A percentile compares a stretch with the other conserved stretches of the same genome.
Evolutionary conservation across 2,329 filamentous ascomycete genomes (phyloP).

Genomic region (Pyrenophora seminiperda): DNA sequence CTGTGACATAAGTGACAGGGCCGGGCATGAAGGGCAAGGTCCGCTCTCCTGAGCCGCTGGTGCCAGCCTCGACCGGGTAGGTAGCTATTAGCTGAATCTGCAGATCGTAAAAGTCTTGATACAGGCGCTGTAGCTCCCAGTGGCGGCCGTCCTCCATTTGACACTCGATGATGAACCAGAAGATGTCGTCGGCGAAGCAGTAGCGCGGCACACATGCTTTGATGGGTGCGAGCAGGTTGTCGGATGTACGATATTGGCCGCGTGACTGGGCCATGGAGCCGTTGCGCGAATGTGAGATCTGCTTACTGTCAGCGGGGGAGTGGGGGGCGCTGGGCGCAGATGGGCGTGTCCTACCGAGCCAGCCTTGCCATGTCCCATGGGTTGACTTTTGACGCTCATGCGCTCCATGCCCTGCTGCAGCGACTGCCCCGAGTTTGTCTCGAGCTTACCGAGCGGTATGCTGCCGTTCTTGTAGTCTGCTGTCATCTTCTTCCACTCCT

Average conservation of each 20-base stretch:
- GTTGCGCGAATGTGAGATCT: constrained; percentile 43
- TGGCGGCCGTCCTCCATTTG: constrained; percentile 86
- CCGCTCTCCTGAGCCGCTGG: constrained; percentile 73
- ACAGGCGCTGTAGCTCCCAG: constrained; percentile 93
- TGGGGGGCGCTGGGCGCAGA: constrained; percentile 4
- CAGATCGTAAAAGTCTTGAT: constrained; percentile 98
- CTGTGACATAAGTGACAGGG: constrained; percentile 96
- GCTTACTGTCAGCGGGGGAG: constrained; percentile 17
- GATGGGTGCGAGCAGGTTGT: constrained; percentile 71
- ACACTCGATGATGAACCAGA: constrained; percentile 97
- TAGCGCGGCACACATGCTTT: constrained; percentile 87
- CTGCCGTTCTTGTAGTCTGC: constrained; percentile 99
- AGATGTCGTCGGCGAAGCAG: constrained; percentile 96
- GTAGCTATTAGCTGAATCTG: constrained; percentile 92
- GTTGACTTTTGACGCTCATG: constrained; percentile 67
- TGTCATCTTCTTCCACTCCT: constrained; percentile 99
- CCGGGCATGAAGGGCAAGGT: constrained; percentile 97
- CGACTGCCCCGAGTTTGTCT: constrained; percentile 57
- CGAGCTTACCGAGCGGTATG: constrained; percentile 92
- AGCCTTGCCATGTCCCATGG: constrained; percentile 35
- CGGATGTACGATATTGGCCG: constrained; percentile 47
- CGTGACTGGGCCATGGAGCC: constrained; percentile 44
- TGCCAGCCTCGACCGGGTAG: constrained; percentile 91
- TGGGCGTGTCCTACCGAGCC: constrained; percentile 35
- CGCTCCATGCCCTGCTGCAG: constrained; percentile 68